Conservation (phyloP, 2,329 filamentous ascomycete species). For the Colletotrichum simmondsii region DNA sequence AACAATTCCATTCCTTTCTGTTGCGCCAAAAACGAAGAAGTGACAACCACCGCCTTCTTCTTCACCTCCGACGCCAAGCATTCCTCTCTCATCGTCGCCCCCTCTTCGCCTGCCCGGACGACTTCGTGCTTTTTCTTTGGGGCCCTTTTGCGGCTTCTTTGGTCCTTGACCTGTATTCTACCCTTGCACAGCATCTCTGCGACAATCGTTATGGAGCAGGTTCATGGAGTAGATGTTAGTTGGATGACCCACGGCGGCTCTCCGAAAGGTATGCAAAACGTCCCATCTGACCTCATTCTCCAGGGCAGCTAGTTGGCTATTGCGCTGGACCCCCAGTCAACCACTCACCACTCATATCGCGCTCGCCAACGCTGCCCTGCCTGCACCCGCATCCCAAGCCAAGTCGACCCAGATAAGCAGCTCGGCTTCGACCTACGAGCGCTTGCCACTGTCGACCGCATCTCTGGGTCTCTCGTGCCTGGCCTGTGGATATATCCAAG, state of each 20-base stretch:
- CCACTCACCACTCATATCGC: constrained; percentile 11
- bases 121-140: not conserved
- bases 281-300: constrained; percentile 33
- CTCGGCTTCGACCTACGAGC: not conserved
- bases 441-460: constrained; percentile 22
- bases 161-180: not conserved
- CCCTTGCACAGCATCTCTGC: constrained; percentile 4
- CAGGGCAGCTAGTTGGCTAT: constrained; percentile 17
- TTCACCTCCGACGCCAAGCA: not conserved
- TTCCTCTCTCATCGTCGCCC: not conserved
- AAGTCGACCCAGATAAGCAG: constrained; percentile 32
- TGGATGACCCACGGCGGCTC: constrained; percentile 88
- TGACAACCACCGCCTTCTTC: not conserved
- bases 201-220: constrained; percentile 75
- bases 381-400: constrained; percentile 19
- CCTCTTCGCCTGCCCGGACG: not conserved
- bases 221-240: constrained; percentile 86
- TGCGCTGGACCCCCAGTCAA: constrained; percentile 11
- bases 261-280: constrained; percentile 74
- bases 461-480: constrained; percentile 3
- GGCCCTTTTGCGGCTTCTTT: constrained; percentile 20
- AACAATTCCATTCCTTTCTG: constrained; percentile 5
- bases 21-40: not conserved
- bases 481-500: constrained; percentile 23
- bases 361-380: constrained; percentile 13